Evolutionary conservation across 805 yeast genomes (phyloP).

Genomic region (Suhomyces vadensis): DNA sequence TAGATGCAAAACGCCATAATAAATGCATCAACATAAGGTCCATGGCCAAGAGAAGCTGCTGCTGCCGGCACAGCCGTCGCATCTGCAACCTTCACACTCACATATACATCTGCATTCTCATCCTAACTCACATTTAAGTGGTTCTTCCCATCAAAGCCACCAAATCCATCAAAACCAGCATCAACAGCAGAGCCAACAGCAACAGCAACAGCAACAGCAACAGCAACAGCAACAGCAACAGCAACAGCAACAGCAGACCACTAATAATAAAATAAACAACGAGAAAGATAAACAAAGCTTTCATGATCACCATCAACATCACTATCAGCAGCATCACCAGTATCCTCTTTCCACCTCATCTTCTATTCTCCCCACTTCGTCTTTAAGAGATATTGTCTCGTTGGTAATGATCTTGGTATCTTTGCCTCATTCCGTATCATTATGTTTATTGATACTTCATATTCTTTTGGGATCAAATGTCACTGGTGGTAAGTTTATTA

Average conservation of each 20-base stretch:
- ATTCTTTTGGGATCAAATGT: constrained; percentile 15
- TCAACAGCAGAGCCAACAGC: neutral
- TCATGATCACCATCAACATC: constrained; percentile 7
- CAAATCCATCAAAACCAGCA: neutral
- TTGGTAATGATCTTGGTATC: constrained; percentile 15
- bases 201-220: constrained; percentile 1
- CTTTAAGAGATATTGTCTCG: constrained; percentile 16
- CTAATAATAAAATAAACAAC: neutral
- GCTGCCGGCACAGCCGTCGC: neutral
- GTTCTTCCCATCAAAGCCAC: no score
- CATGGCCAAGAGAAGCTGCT: constrained; percentile 6
- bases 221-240: neutral
- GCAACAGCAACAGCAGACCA: neutral
- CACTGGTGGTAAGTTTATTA: constrained; percentile 15
- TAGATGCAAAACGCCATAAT: constrained; percentile 3
- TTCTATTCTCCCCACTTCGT: constrained; percentile 11
- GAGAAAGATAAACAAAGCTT: neutral
- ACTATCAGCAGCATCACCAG: constrained; percentile 12
- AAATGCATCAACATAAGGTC: constrained; percentile 5
- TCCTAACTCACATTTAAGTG: neutral
- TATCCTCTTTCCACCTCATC: constrained; percentile 9
- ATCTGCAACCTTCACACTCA: neutral
- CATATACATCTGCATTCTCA: neutral
- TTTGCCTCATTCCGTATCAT: constrained; percentile 14
- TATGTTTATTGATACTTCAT: constrained; percentile 13